Percentiles rank a stretch among this genome's conserved stretches.
phyloP scores from a whole-genome alignment of 371 early-diverging fungal genomes.

The Cokeromyces recurvatus region DNA sequence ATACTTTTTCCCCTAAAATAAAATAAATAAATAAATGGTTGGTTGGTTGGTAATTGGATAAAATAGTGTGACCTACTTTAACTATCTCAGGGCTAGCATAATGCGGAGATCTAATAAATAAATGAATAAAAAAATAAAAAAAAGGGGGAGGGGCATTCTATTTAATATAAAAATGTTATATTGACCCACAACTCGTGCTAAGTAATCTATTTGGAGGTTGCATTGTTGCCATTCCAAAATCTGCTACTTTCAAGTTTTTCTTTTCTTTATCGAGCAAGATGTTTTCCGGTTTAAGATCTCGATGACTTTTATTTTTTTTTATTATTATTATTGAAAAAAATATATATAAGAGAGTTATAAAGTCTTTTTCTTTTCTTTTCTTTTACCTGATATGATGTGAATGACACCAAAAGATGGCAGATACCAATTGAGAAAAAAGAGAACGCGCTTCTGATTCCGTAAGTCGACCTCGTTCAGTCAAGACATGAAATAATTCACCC shows the following conservation, averaged over 20 bases:
- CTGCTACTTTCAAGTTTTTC: conserved; percentile 74
- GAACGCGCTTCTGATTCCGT: conserved; percentile 79
- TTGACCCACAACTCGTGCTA: conserved; percentile 77
- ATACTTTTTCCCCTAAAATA: conserved; percentile 52
- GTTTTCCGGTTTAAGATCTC: conserved; percentile 71
- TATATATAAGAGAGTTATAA: neutral
- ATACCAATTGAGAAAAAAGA: conserved; percentile 91
- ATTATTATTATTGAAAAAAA: no score
- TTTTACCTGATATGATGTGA: conserved; percentile 73
- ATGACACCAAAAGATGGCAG: conserved; percentile 92
- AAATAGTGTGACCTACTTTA: conserved; percentile 14
- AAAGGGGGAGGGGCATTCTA: neutral
- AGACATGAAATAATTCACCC: conserved; percentile 90
- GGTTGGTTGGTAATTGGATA: conserved; percentile 2
- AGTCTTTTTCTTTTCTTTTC: conserved; percentile 16
- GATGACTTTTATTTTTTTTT: conserved; percentile 43
- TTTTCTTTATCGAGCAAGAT: conserved; percentile 63
- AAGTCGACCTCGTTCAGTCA: conserved; percentile 80
- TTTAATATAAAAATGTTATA: neutral
- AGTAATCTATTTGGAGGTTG: conserved; percentile 59
- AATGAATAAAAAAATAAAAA: neutral
- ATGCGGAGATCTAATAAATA: conserved; percentile 23
- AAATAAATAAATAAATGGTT: conserved; percentile 23
- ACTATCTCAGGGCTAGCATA: conserved; percentile 40
- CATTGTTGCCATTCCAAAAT: conserved; percentile 81